These are phyloP conservation scores for Lupinus albus DNA, from an alignment of 306 rosid genomes.

Conservation along the genomic window DNA sequence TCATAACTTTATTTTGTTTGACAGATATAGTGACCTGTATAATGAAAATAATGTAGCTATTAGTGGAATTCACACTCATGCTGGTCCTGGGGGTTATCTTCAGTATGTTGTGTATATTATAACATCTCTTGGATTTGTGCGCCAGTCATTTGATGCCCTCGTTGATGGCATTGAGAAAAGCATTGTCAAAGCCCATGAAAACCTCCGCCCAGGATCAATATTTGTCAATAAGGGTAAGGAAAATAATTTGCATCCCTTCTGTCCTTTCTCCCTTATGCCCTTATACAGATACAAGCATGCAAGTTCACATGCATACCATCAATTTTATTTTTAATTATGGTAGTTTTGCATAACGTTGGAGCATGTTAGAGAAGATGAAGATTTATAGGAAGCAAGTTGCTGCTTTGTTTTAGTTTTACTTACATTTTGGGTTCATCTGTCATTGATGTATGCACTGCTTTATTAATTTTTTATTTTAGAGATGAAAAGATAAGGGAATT, in stretches of 20 bases:
- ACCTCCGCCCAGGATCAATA: conserved; percentile 84
- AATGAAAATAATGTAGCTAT: conserved; percentile 91
- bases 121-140: conserved; percentile 95
- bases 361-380: conserved; percentile 32
- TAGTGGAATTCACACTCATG: conserved; percentile 97
- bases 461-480: no score
- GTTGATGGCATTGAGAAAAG: conserved; percentile 90
- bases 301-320: not conserved
- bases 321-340: conserved; percentile 13
- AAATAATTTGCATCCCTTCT: conserved; percentile 12
- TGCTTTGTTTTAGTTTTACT: conserved; percentile 18
- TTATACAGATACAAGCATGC: not conserved
- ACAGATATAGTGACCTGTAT: conserved; percentile 84
- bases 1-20: conserved; percentile 39
- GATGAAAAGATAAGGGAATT: no score
- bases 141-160: conserved; percentile 84
- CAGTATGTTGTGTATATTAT: conserved; percentile 84
- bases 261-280: conserved; percentile 27
- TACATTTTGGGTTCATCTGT: conserved; percentile 8
- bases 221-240: conserved; percentile 75
- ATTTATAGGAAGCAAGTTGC: conserved; percentile 23
- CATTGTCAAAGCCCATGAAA: conserved; percentile 81
- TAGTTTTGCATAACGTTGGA: conserved; percentile 19
- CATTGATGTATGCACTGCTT: not conserved
- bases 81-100: conserved; percentile 98